Conservation (phyloP, 176 grass and related monocot genomes). For the maize (Zea mays) region DNA sequence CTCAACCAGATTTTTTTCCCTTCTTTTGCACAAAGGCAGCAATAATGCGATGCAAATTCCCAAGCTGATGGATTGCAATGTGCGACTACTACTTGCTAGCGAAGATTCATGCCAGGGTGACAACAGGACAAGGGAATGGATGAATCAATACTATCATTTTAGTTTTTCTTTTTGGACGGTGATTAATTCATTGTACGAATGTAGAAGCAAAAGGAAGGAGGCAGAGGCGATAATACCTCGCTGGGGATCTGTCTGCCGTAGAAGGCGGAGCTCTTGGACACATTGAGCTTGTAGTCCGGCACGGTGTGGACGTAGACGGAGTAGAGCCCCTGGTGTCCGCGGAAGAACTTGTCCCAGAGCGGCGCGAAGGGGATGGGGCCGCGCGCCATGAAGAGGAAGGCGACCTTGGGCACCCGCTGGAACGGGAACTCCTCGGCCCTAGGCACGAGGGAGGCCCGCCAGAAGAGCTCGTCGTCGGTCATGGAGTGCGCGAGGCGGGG, state of each 20-base stretch:
- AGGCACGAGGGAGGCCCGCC: constrained; percentile 69
- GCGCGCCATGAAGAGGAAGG: constrained; percentile 79
- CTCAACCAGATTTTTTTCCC: background rate
- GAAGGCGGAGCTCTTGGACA: constrained; percentile 59
- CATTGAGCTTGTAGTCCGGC: constrained; percentile 83
- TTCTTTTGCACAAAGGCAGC: background rate
- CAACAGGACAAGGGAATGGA: background rate
- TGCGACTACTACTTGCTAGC: background rate
- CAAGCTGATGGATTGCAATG: constrained; percentile 16
- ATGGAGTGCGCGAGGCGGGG: constrained; percentile 58
- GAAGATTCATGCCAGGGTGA: background rate
- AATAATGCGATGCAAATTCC: constrained; percentile 11
- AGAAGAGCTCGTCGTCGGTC: constrained; percentile 72
- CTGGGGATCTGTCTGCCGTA: constrained; percentile 78
- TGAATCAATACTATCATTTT: background rate
- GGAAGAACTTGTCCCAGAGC: constrained; percentile 77
- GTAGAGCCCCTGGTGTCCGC: constrained; percentile 48
- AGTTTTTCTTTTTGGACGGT: background rate
- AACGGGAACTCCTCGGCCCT: constrained; percentile 66
- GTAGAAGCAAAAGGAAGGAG: background rate
- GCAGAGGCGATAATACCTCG: constrained; percentile 39
- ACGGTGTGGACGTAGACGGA: constrained; percentile 84
- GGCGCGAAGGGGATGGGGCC: constrained; percentile 60
- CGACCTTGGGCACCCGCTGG: constrained; percentile 76
- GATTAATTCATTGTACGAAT: background rate